Conservation (phyloP, 2,329 filamentous ascomycete genomes). For the Epichloe coenophiala region DNA sequence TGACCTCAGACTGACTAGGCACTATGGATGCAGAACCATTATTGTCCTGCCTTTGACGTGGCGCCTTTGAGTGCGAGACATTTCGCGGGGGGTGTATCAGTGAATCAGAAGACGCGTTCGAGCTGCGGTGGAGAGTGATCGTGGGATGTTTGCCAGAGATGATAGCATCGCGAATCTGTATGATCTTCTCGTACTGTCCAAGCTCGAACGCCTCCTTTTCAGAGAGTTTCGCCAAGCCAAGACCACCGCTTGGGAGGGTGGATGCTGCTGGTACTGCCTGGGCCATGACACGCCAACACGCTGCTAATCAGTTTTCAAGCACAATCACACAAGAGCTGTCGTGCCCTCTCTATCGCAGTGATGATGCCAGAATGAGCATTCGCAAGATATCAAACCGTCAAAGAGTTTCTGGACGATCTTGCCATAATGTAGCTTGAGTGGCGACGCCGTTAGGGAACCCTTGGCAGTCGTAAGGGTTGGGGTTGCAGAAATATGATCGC, state of each 20-base stretch:
- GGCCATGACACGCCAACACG: neutral
- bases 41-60: neutral
- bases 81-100: neutral
- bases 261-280: slow-evolving; percentile 1
- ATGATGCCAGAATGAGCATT: neutral
- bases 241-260: neutral
- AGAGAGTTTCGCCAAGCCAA: slow-evolving; percentile 12
- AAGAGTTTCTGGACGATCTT: neutral
- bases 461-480: neutral
- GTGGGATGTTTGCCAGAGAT: slow-evolving; percentile 61
- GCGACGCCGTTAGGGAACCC: neutral
- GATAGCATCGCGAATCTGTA: slow-evolving; percentile 68
- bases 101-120: slow-evolving; percentile 14
- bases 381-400: neutral
- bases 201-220: slow-evolving; percentile 43
- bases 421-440: neutral
- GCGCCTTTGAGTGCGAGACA: neutral
- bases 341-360: neutral
- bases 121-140: slow-evolving; percentile 39
- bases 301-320: neutral
- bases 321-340: neutral
- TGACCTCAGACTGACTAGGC: slow-evolving; percentile 23
- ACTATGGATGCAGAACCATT: neutral
- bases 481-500: neutral
- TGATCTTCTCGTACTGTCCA: slow-evolving; percentile 63